Conservation (phyloP, 179 eudicot species). For the Patellifolia procumbens region DNA sequence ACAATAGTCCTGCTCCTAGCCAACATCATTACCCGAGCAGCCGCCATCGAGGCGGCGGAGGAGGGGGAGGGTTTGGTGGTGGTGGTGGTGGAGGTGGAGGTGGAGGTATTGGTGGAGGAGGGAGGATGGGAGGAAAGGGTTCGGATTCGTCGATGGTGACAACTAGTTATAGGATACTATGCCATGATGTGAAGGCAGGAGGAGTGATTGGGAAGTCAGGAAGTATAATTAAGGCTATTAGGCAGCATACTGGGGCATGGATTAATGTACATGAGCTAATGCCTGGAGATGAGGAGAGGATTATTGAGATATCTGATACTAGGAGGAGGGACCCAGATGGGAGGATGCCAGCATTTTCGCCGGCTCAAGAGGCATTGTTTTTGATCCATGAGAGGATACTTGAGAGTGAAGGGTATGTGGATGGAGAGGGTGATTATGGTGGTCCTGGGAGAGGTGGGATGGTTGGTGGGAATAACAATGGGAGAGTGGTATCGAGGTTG, state of each 20-base stretch:
- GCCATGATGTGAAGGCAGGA: slow-evolving; percentile 80
- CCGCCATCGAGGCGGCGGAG: slow-evolving; percentile 49
- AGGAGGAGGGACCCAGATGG: slow-evolving; percentile 91
- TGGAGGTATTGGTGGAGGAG: slow-evolving; percentile 37
- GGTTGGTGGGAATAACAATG: slow-evolving; percentile 32
- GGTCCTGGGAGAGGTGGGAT: slow-evolving; percentile 44
- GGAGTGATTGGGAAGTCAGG: slow-evolving; percentile 94
- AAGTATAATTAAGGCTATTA: slow-evolving; percentile 76
- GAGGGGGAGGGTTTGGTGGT: slow-evolving; percentile 38
- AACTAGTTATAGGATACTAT: slow-evolving; percentile 76
- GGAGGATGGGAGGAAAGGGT: slow-evolving; percentile 47
- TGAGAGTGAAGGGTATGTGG: slow-evolving; percentile 63
- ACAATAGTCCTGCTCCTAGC: slow-evolving; percentile 22
- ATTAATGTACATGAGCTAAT: slow-evolving; percentile 80
- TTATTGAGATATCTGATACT: slow-evolving; percentile 87
- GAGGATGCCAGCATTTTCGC: slow-evolving; percentile 78
- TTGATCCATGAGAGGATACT: slow-evolving; percentile 88
- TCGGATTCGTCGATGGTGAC: slow-evolving; percentile 68
- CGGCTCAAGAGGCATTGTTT: slow-evolving; percentile 91
- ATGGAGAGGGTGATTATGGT: slow-evolving; percentile 49
- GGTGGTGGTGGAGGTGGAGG: slow-evolving; percentile 40
- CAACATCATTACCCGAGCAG: slow-evolving; percentile 42
- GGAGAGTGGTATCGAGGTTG: slow-evolving; percentile 76
- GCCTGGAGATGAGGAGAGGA: slow-evolving; percentile 89
- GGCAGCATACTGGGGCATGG: slow-evolving; percentile 98